Conservation (phyloP, 441 rosid species). For the Syzygium syzygioides region DNA sequence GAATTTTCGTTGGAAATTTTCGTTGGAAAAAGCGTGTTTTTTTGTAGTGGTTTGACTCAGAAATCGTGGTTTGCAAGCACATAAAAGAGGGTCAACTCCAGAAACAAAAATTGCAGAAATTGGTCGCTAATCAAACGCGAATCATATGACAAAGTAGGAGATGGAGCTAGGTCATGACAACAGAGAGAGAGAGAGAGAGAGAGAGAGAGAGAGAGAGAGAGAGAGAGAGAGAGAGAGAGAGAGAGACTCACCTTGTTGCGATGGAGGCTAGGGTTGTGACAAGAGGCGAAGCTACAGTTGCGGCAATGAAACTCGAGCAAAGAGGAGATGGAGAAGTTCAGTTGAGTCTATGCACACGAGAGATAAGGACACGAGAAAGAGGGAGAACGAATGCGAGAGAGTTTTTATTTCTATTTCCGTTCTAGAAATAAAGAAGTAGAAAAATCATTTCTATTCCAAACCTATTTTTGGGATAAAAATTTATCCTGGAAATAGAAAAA, state of each 20-base stretch:
- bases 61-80: neutral
- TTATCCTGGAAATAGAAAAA: neutral
- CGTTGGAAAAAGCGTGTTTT: too few relatives aligned
- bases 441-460: neutral
- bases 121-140: neutral
- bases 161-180: neutral
- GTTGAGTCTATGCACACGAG: neutral
- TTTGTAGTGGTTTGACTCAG: too few relatives aligned
- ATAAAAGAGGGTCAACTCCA: neutral
- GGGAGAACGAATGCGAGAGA: neutral
- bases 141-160: neutral
- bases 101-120: neutral
- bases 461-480: neutral
- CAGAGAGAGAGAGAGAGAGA: neutral
- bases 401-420: neutral
- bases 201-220: neutral
- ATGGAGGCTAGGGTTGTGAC: neutral
- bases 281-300: neutral
- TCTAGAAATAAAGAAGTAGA: neutral
- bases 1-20: too few relatives aligned
- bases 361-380: neutral
- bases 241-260: neutral
- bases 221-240: neutral
- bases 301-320: neutral
- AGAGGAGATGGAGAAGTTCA: neutral